Evolutionary conservation across 2,329 filamentous ascomycete genomes (phyloP).

Genomic region (Arthroderma uncinatum): DNA sequence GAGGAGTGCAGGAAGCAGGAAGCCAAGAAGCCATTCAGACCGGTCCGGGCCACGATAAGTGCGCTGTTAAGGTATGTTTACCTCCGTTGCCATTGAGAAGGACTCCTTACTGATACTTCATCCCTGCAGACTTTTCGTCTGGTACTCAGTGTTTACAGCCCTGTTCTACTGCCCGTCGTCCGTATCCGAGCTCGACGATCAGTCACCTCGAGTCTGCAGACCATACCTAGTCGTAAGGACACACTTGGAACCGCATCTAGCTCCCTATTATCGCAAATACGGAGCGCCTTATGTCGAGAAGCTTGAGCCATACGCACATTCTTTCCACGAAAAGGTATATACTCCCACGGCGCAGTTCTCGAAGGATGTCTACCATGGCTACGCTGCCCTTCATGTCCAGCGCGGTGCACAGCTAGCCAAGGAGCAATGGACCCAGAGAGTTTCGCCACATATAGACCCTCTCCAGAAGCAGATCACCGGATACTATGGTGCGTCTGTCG

Average conservation of each 20-base stretch:
- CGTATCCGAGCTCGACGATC: slow-evolving; percentile 53
- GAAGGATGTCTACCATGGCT: slow-evolving; percentile 49
- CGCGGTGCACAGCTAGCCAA: slow-evolving; percentile 54
- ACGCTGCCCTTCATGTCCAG: slow-evolving; percentile 62
- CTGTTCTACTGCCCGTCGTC: slow-evolving; percentile 71
- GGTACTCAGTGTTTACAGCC: slow-evolving; percentile 74
- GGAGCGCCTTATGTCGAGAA: slow-evolving; percentile 70
- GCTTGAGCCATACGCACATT: slow-evolving; percentile 59
- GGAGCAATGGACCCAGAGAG: slow-evolving; percentile 39
- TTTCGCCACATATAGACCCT: slow-evolving; percentile 62
- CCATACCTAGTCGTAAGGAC: slow-evolving; percentile 59
- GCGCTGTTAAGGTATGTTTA: background rate
- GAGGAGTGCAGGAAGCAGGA: no score
- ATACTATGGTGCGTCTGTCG: slow-evolving; percentile 59
- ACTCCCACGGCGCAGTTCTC: slow-evolving; percentile 56
- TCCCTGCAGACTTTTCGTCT: slow-evolving; percentile 56
- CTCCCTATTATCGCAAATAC: slow-evolving; percentile 78
- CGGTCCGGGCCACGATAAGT: slow-evolving; percentile 1
- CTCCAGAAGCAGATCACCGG: slow-evolving; percentile 39
- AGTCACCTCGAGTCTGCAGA: slow-evolving; percentile 68
- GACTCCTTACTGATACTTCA: background rate
- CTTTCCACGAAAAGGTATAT: slow-evolving; percentile 50
- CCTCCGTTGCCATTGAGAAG: background rate
- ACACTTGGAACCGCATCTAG: slow-evolving; percentile 61
- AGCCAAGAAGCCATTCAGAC: background rate